phyloP scores from a whole-genome alignment of 2,329 filamentous ascomycete genomes.

The Colletotrichum sp. region DNA sequence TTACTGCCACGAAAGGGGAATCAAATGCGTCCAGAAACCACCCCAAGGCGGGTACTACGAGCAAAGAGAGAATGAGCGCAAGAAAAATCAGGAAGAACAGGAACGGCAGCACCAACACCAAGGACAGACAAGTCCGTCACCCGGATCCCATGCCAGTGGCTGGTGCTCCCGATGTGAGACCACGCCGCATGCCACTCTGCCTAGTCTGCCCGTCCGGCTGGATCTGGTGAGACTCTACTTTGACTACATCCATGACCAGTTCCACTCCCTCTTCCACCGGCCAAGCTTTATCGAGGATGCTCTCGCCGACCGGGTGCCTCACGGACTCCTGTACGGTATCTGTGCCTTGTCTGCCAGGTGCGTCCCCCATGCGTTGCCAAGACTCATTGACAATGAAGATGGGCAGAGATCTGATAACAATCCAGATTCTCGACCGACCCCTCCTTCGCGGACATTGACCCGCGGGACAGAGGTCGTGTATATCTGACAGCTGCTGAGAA shows the following conservation, averaged over 20 bases:
- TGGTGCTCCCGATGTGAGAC: slow-evolving; percentile 10
- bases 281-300: slow-evolving; percentile 29
- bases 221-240: slow-evolving; percentile 37
- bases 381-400: neutral
- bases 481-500: slow-evolving; percentile 26
- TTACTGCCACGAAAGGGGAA: slow-evolving; percentile 53
- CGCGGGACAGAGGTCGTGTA: slow-evolving; percentile 25
- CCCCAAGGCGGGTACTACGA: slow-evolving; percentile 22
- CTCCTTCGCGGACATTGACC: slow-evolving; percentile 22
- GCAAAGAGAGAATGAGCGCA: slow-evolving; percentile 17
- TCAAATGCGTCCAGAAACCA: slow-evolving; percentile 51
- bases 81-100: neutral
- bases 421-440: slow-evolving; percentile 27
- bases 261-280: slow-evolving; percentile 38
- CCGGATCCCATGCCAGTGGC: neutral
- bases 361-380: neutral
- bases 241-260: slow-evolving; percentile 37
- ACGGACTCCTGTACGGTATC: slow-evolving; percentile 28
- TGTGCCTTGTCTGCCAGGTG: slow-evolving; percentile 29
- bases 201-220: slow-evolving; percentile 21
- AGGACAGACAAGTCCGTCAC: neutral
- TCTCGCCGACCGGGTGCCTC: slow-evolving; percentile 23
- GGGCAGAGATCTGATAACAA: neutral
- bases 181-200: slow-evolving; percentile 13
- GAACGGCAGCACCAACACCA: neutral